Evolutionary conservation across 1,139 yeast species (phyloP).

Genomic region (Hansenula sp.): DNA sequence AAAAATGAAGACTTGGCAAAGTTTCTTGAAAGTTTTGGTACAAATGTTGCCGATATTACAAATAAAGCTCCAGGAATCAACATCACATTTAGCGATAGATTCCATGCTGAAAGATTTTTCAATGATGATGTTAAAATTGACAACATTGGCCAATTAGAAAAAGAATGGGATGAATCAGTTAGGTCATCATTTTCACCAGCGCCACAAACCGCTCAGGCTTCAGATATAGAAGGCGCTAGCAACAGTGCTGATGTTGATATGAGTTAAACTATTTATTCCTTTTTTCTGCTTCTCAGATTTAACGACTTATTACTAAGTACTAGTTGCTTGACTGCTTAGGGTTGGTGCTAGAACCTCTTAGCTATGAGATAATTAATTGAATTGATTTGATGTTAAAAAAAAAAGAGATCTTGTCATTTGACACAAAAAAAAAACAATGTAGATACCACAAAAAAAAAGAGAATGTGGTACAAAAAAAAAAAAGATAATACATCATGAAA

Average conservation of each 20-base stretch:
- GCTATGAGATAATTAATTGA: neutral
- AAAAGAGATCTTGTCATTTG: neutral
- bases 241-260: slow-evolving; percentile 19
- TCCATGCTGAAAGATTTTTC: slow-evolving; percentile 36
- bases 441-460: neutral
- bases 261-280: neutral
- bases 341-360: neutral
- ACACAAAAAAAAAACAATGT: slow-evolving; percentile 1
- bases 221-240: slow-evolving; percentile 13
- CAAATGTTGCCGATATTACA: slow-evolving; percentile 11
- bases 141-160: slow-evolving; percentile 27
- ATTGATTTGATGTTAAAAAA: neutral
- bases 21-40: slow-evolving; percentile 18
- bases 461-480: slow-evolving; percentile 1
- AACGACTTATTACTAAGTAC: neutral
- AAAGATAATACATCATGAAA: too few species aligned
- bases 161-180: slow-evolving; percentile 28
- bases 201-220: slow-evolving; percentile 15
- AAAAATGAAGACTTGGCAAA: slow-evolving; percentile 15
- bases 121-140: slow-evolving; percentile 24
- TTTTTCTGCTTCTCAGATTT: too few species aligned
- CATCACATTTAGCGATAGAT: slow-evolving; percentile 35
- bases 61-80: slow-evolving; percentile 21
- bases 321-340: neutral
- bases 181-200: slow-evolving; percentile 17